Base-by-base conservation (phyloP, 805 yeast genomes). In the Candida broadrunensis region DNA sequence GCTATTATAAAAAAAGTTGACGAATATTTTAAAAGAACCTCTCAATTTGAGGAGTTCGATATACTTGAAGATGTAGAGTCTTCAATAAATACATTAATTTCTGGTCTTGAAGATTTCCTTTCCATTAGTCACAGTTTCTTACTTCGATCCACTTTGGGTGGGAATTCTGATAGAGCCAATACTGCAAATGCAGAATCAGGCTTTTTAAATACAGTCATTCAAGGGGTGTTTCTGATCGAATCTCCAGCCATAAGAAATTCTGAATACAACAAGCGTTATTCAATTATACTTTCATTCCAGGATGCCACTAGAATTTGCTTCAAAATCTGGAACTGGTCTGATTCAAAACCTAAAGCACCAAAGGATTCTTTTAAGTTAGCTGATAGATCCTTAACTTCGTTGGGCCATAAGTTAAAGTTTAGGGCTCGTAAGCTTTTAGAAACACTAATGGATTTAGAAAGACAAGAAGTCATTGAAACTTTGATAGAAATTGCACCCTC, bases 191-290 rank as follows among this genome's bases (percentile, higher is more conserved):
- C 47, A 2, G 78, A 76, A 32, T 44, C 47, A 18, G 78, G 88
- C 16, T 76, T 83, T 60, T 70, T 85, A 36, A 83, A 83, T 0
- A 75, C 76, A 39, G 84, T 81, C 18, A 84, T 86, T 39, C 85
- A 83, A 46, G 93, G 93, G 1, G 95, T 86, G 0, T 84, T 86
- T 53, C 83, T 78, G 41, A 77, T 81, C 12, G 95, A 86, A 47
- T 71, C 86, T 1, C 85, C 84, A 1, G 67, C 70, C 42, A 61
- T 72, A 25, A 52, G 76, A 38, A 63, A 75, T 15, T 72, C 76
- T 12, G 78, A 74, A 23, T 77, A 74, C 34, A 75, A 71, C 41
- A 80, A 79, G 46, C 61, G 82, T 16, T 68, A 75, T 44, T 71
- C 82, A 1, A 71, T 86, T 5, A 60, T 83, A n/a, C 65, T 78